phyloP scores from a whole-genome alignment of 164 flowering plant genomes.

The Aristolochia contorta region DNA sequence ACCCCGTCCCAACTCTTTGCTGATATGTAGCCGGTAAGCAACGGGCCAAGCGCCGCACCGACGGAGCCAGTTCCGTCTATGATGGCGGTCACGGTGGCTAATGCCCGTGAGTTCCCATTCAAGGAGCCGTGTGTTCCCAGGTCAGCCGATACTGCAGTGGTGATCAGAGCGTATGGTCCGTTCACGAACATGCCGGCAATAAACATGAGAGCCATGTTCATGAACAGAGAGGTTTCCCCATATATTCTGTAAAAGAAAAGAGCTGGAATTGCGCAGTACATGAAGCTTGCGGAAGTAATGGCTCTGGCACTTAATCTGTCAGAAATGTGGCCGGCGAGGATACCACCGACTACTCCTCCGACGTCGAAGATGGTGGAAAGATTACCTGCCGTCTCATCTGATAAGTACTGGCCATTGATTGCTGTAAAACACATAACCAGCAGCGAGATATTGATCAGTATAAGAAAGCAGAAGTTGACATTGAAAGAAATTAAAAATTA shows the following conservation, averaged over 20 bases:
- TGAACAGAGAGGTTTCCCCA: slow-evolving; percentile 39
- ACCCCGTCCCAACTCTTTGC: slow-evolving; percentile 57
- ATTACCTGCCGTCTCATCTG: slow-evolving; percentile 52
- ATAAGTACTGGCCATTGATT: slow-evolving; percentile 53
- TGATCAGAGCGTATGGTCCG: slow-evolving; percentile 81
- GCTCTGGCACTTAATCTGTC: slow-evolving; percentile 69
- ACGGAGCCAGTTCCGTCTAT: slow-evolving; percentile 86
- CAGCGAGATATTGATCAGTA: slow-evolving; percentile 1
- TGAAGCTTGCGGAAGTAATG: slow-evolving; percentile 72
- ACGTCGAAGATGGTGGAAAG: slow-evolving; percentile 72
- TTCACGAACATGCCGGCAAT: slow-evolving; percentile 65
- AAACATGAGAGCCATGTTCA: slow-evolving; percentile 55
- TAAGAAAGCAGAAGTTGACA: not conserved
- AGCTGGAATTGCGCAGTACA: slow-evolving; percentile 72
- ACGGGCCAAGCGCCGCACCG: slow-evolving; percentile 77
- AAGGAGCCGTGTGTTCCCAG: slow-evolving; percentile 67
- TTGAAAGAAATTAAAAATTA: not conserved
- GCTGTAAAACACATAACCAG: slow-evolving; percentile 30
- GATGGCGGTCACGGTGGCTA: slow-evolving; percentile 79
- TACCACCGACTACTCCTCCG: slow-evolving; percentile 77
- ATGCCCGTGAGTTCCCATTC: slow-evolving; percentile 57
- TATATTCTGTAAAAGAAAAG: slow-evolving; percentile 57
- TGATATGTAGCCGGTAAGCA: slow-evolving; percentile 65
- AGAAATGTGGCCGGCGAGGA: slow-evolving; percentile 73
- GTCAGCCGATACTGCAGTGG: slow-evolving; percentile 83